Evolutionary conservation across 148 eudicot species (phyloP), one percentile per base, ranked within the genome.

Genomic region (Cornus controversa): DNA sequence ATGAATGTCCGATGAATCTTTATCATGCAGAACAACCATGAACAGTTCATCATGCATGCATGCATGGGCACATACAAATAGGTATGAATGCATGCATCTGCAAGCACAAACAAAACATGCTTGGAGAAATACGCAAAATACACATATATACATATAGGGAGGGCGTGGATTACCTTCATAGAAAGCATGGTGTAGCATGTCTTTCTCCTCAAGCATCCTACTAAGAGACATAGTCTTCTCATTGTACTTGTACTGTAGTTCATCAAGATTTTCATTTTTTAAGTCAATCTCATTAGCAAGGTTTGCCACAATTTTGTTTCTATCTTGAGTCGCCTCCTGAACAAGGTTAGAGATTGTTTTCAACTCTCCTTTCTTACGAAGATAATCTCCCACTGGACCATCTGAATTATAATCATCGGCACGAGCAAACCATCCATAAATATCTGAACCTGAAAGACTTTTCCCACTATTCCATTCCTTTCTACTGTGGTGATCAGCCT

Each of bases 381-480:
- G 84, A 79, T 90, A 84, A 9, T 89, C 80, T 63, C 96, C 96
- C 72, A 93, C 75, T 72, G 75, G 75, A 66, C 89, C 93, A 64
- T 83, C 78, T 13, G 87, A 67, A 24, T 82, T 60, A 78, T 86
- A 91, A 79, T 95, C 97, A 80, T 88, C 94, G 0, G 81, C 91
- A 54, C 91, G 84, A 67, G 91, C 99, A 72, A 95, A 45, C 99
- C 99, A 95, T 20, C 94, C 96, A 81, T 90, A 93, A 8, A 93
- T 83, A 25, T 76, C 72, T 14, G 89, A 72, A 62, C 77, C 89
- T 58, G 66, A 74, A 67, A 34, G 76, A 8, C 23, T 85, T 42
- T 84, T 80, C 18, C 42, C 47, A 62, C 75, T 82, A 42, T 11
- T 66, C 89, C 91, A 95, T 64, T 93, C 91, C 74, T 85, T 90